A percentile compares a stretch with the other conserved stretches of the same genome.
These are phyloP conservation scores for Alternaria arborescens DNA, from an alignment of 2,329 filamentous ascomycete species.

Conservation along the genomic window DNA sequence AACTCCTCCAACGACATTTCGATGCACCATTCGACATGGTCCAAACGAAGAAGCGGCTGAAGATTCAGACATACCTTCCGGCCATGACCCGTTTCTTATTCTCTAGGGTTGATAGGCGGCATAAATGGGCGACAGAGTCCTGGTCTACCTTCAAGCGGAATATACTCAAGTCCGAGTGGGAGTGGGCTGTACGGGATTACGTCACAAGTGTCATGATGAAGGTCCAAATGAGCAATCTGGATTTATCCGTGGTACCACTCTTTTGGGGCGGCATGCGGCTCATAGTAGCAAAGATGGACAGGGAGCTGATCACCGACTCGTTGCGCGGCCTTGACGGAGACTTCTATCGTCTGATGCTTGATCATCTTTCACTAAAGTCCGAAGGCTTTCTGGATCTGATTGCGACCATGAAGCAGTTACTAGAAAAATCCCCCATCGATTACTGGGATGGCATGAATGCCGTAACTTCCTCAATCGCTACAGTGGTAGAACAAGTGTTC, in stretches of 20 bases:
- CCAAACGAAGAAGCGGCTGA: constrained; percentile 80
- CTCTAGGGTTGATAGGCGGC: constrained; percentile 69
- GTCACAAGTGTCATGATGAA: constrained; percentile 72
- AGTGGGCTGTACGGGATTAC: constrained; percentile 83
- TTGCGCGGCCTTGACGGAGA: constrained; percentile 81
- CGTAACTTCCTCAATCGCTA: constrained; percentile 79
- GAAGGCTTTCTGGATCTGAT: constrained; percentile 73
- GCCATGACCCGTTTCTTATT: constrained; percentile 89
- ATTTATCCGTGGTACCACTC: constrained; percentile 65
- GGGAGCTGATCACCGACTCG: constrained; percentile 77
- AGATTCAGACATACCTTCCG: constrained; percentile 77
- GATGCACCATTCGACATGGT: constrained; percentile 84
- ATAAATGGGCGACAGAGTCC: constrained; percentile 72
- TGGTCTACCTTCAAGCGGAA: constrained; percentile 72
- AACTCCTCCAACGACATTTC: constrained; percentile 68
- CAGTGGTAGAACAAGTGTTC: constrained; percentile 85
- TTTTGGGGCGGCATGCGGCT: constrained; percentile 83
- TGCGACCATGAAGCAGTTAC: constrained; percentile 72
- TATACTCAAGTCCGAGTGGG: constrained; percentile 78
- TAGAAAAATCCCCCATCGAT: constrained; percentile 77
- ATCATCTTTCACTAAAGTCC: constrained; percentile 66
- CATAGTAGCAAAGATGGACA: constrained; percentile 77
- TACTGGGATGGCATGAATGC: constrained; percentile 91
- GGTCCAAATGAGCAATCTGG: constrained; percentile 65
- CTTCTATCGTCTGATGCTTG: constrained; percentile 65